Conservation (phyloP, 495 filamentous ascomycete genomes). For the Monascus purpureus region DNA sequence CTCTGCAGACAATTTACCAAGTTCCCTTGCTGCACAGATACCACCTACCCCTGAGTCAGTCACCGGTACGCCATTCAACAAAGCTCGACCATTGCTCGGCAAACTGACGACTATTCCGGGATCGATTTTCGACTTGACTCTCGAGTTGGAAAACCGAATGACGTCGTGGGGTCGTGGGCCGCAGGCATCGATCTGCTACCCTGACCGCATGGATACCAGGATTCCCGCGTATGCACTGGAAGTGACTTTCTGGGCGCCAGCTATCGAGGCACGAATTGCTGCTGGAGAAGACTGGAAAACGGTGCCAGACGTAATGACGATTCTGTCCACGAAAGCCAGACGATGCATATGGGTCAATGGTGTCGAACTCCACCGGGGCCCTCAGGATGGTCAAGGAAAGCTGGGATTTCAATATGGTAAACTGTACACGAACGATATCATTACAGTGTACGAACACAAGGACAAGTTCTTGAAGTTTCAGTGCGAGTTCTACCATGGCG, state of each 20-base stretch:
- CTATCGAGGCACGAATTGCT: conserved; percentile 40
- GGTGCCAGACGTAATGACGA: conserved; percentile 38
- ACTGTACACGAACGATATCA: conserved; percentile 57
- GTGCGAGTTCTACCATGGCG: conserved; percentile 41
- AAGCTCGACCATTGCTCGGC: conserved; percentile 28
- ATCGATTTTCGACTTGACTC: conserved; percentile 37
- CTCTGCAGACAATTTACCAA: no score
- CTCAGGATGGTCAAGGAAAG: conserved; percentile 29
- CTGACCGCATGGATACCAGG: conserved; percentile 42
- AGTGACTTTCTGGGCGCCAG: conserved; percentile 55
- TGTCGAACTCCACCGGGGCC: conserved; percentile 32
- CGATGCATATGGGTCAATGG: conserved; percentile 62
- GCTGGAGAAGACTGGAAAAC: conserved; percentile 44
- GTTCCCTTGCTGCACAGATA: background rate
- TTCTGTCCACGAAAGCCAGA: conserved; percentile 59
- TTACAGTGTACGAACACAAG: conserved; percentile 44
- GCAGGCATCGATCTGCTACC: conserved; percentile 46
- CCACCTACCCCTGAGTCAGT: background rate
- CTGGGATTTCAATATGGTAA: conserved; percentile 47
- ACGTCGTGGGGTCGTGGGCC: conserved; percentile 62
- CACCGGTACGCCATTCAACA: conserved; percentile 11
- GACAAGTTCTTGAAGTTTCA: conserved; percentile 32
- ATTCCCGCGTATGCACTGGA: conserved; percentile 74
- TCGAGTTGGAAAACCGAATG: conserved; percentile 48
- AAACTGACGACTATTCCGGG: conserved; percentile 28